Percentiles rank a stretch among this genome's conserved stretches.
Evolutionary conservation across 1,139 yeast genomes (phyloP).

Genomic region (Blastobotrys raffinosifermentans): DNA sequence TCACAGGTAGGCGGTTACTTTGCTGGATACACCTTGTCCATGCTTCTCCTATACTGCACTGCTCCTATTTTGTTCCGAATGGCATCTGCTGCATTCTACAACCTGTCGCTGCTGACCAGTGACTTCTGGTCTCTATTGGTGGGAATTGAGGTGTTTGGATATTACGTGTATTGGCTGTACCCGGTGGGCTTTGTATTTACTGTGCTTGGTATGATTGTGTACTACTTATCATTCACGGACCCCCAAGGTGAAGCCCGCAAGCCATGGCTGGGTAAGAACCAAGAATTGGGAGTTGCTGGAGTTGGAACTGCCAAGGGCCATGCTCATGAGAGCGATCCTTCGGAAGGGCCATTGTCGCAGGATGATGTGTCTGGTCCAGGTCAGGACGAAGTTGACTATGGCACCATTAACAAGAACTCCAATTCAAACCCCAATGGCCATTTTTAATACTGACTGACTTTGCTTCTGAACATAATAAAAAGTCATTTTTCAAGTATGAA

Average conservation of each 20-base stretch:
- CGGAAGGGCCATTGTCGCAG: no score
- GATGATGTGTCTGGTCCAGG: no score
- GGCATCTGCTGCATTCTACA: conserved; percentile 43
- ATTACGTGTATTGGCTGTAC: conserved; percentile 40
- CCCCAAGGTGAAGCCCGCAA: conserved; percentile 36
- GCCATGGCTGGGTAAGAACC: conserved; percentile 42
- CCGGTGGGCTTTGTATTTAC: conserved; percentile 42
- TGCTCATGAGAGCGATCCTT: conserved; percentile 13
- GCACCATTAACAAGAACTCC: no score
- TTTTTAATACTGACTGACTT: no score
- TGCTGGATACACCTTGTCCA: conserved; percentile 37
- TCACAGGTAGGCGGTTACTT: conserved; percentile 38
- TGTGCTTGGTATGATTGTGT: conserved; percentile 37
- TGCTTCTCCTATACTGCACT: conserved; percentile 36
- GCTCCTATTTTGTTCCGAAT: conserved; percentile 41
- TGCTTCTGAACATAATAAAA: no score
- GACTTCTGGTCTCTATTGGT: conserved; percentile 42
- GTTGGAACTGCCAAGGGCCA: conserved; percentile 36
- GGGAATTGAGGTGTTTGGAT: conserved; percentile 40
- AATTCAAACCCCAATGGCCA: no score
- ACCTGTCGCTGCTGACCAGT: conserved; percentile 38
- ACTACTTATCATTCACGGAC: conserved; percentile 34
- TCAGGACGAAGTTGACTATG: no score
- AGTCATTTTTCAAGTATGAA: no score
- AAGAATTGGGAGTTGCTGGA: conserved; percentile 36